Evolutionary conservation across 352 stramenopile species (phyloP), one percentile per base, ranked within the genome.

Genomic region (Detonula confervacea): DNA sequence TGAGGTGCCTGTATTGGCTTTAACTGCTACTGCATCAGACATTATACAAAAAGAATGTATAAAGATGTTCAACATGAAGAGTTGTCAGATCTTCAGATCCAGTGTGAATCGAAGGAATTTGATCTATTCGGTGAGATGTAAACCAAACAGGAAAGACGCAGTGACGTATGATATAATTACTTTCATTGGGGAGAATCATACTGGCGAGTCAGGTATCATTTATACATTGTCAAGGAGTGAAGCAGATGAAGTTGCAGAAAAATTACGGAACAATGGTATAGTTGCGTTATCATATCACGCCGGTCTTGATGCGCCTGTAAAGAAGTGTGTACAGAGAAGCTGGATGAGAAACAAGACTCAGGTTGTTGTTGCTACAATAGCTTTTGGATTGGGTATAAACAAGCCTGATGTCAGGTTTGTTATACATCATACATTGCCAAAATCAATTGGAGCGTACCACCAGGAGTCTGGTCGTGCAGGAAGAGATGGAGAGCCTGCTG

Each of bases 141-240:
- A n/a, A n/a, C n/a, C n/a, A n/a, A n/a, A n/a, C n/a, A n/a, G n/a
- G n/a, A n/a, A n/a, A n/a, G n/a, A n/a, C n/a, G n/a, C n/a, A n/a
- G n/a, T n/a, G n/a, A n/a, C n/a, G n/a, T n/a, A 92, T 16, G 85
- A 86, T 11, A 90, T 98, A 72, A 89, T 95, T 1, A 74, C 84
- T 12, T 95, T 96, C 25, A 95, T 98, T 18, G 80, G 92, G 68
- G 70, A 75, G 11, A 81, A 92, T 61, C 87, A 92, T 65, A 18
- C 52, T 4, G 60, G 60, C n/a, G 35, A 82, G 30, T 92, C 93
- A 44, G 95, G 95, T 9, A 98, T 98, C 61, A 89, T 98, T 12
- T 98, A 98, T 79, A 96, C 94, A 30, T 88, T 97, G 24, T 96
- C 91, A 29, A 83, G 90, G 63, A 97, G 98, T 77, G 96, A 98